phyloP scores from a whole-genome alignment of 371 early-diverging fungal genomes.

The Syncephalastrum racemosum region DNA sequence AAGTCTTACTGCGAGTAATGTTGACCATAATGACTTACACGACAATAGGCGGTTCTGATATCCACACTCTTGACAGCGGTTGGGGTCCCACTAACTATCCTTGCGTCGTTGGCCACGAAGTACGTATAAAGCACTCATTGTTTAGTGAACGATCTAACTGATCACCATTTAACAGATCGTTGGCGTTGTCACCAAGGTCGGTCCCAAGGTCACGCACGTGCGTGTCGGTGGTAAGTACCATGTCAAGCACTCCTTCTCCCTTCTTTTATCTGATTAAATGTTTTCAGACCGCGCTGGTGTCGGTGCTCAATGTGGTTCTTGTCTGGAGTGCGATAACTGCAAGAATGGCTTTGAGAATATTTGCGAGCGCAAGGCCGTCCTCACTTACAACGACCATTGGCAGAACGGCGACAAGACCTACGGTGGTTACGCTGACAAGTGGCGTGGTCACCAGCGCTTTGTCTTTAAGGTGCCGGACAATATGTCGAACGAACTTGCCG shows the following conservation, averaged over 20 bases:
- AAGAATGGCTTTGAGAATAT: conserved; percentile 23
- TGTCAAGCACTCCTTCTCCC: too few species aligned
- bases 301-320: conserved; percentile 60
- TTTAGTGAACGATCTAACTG: background rate
- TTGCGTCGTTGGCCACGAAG: conserved; percentile 57
- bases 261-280: too few species aligned
- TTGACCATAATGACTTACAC: too few species aligned
- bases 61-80: conserved; percentile 68
- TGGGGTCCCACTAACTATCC: conserved; percentile 69
- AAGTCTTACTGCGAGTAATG: too few species aligned
- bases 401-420: conserved; percentile 53
- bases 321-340: conserved; percentile 35
- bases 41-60: conserved; percentile 18
- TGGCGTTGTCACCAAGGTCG: conserved; percentile 56
- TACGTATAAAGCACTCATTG: conserved; percentile 1
- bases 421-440: conserved; percentile 70
- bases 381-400: conserved; percentile 46
- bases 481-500: conserved; percentile 52
- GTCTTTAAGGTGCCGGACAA: conserved; percentile 64
- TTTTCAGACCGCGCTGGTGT: conserved; percentile 61
- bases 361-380: conserved; percentile 14
- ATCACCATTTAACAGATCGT: conserved; percentile 31
- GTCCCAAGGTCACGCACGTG: conserved; percentile 50
- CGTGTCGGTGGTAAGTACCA: conserved; percentile 49
- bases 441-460: conserved; percentile 57